Evolutionary conservation across 495 filamentous ascomycete species (phyloP).

Genomic region (Thermochaetoides thermophila): DNA sequence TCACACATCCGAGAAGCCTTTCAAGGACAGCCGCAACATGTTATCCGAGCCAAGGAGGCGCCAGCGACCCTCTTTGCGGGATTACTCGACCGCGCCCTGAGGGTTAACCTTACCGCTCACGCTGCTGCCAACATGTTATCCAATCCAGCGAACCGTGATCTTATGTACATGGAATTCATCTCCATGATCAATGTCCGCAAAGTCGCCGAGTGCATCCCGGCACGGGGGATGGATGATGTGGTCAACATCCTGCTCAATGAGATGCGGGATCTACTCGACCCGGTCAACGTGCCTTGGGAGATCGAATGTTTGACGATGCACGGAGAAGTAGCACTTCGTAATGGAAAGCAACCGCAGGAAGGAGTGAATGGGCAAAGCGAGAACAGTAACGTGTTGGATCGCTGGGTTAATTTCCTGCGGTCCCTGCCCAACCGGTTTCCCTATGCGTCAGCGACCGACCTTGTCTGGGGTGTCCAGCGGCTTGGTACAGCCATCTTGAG

Average conservation of each 20-base stretch:
- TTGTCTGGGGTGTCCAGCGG: conserved; percentile 54
- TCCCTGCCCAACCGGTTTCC: conserved; percentile 64
- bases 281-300: conserved; percentile 40
- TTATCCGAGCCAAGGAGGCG: conserved; percentile 68
- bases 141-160: conserved; percentile 56
- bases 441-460: conserved; percentile 45
- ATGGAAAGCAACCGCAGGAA: conserved; percentile 19
- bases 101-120: conserved; percentile 83
- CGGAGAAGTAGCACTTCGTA: conserved; percentile 33
- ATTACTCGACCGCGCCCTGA: conserved; percentile 66
- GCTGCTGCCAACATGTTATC: conserved; percentile 65
- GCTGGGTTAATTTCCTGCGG: conserved; percentile 70
- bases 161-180: conserved; percentile 92
- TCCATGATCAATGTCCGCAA: conserved; percentile 58
- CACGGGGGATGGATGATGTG: conserved; percentile 49
- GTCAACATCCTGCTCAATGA: conserved; percentile 61
- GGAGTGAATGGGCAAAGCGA: conserved; percentile 8
- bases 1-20: conserved; percentile 67
- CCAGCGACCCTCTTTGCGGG: conserved; percentile 82
- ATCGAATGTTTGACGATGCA: conserved; percentile 39
- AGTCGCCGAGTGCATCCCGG: conserved; percentile 45
- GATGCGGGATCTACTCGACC: conserved; percentile 55
- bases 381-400: conserved; percentile 58
- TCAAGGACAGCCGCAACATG: conserved; percentile 63
- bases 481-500: conserved; percentile 56